Percentiles rank a stretch among this genome's conserved stretches.
These are phyloP conservation scores for Angomonas deanei DNA, from an alignment of 208 protist species.

Conservation along the genomic window DNA sequence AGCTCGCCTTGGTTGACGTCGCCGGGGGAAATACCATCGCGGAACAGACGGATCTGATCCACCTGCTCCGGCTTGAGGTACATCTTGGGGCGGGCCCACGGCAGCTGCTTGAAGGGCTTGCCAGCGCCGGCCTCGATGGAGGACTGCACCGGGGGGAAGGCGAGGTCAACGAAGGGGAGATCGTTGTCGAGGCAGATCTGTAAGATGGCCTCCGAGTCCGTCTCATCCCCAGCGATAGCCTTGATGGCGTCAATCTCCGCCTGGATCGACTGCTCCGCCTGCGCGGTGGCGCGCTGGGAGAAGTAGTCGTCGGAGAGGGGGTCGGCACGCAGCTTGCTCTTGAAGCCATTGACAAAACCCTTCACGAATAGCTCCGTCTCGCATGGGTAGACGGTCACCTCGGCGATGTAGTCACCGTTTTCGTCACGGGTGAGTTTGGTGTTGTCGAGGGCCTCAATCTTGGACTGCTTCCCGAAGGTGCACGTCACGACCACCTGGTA, in stretches of 20 bases:
- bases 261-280: constrained; percentile 31
- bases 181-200: constrained; percentile 42
- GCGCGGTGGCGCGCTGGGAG: constrained; percentile 23
- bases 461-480: constrained; percentile 73
- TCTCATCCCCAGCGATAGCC: constrained; percentile 31
- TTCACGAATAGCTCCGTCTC: constrained; percentile 79
- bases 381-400: constrained; percentile 63
- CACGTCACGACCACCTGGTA: constrained; percentile 73
- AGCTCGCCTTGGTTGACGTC: constrained; percentile 70
- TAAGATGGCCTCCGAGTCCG: constrained; percentile 36
- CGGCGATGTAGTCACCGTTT: constrained; percentile 46
- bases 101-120: constrained; percentile 40
- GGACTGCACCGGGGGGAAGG: constrained; percentile 59
- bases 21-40: constrained; percentile 49
- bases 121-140: constrained; percentile 36
- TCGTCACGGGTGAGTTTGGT: constrained; percentile 31
- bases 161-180: constrained; percentile 70
- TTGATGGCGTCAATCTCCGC: constrained; percentile 52
- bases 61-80: constrained; percentile 49
- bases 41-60: constrained; percentile 80
- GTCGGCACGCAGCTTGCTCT: constrained; percentile 58
- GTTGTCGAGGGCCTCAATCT: constrained; percentile 69
- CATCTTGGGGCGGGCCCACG: constrained; percentile 69
- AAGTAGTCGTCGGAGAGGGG: constrained; percentile 72
- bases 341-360: constrained; percentile 82